A percentile compares a stretch with the other conserved stretches of the same genome.
These are phyloP conservation scores for Tephrocybe sp. DNA, from an alignment of 768 basidiomycete species.

Conservation along the genomic window DNA sequence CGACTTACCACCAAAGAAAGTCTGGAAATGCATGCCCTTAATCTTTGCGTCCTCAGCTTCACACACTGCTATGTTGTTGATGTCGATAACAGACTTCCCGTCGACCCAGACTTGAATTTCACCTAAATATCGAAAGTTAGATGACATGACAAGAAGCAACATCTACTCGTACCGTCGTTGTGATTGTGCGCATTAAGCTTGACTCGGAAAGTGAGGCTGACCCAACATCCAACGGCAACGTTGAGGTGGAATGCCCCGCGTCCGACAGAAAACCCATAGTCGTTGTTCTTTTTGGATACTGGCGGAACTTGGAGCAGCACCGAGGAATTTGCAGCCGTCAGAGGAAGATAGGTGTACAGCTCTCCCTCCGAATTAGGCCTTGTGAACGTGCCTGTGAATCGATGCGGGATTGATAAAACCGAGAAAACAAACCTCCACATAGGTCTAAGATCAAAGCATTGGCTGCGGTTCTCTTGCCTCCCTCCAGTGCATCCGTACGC, in stretches of 20 bases:
- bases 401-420: not conserved
- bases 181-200: conserved; percentile 62
- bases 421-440: conserved; percentile 65
- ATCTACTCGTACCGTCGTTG: conserved; percentile 49
- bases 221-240: conserved; percentile 57
- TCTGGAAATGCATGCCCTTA: conserved; percentile 73
- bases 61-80: conserved; percentile 49
- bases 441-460: conserved; percentile 66
- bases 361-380: conserved; percentile 45
- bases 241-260: conserved; percentile 60
- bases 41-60: conserved; percentile 43
- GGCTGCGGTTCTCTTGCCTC: conserved; percentile 56
- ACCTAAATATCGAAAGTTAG: conserved; percentile 36
- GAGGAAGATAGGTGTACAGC: conserved; percentile 69
- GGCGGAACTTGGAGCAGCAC: conserved; percentile 49
- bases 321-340: conserved; percentile 41
- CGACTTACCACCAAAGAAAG: conserved; percentile 71
- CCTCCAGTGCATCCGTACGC: conserved; percentile 74
- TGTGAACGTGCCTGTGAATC: not conserved
- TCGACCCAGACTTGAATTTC: conserved; percentile 67
- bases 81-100: conserved; percentile 54
- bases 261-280: conserved; percentile 69
- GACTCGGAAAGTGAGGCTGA: conserved; percentile 62
- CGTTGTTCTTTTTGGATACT: conserved; percentile 45
- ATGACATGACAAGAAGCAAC: too few relatives aligned